Conservation (phyloP, 2,329 filamentous ascomycete genomes). For the Phaeosphaeriaceae sp. region DNA sequence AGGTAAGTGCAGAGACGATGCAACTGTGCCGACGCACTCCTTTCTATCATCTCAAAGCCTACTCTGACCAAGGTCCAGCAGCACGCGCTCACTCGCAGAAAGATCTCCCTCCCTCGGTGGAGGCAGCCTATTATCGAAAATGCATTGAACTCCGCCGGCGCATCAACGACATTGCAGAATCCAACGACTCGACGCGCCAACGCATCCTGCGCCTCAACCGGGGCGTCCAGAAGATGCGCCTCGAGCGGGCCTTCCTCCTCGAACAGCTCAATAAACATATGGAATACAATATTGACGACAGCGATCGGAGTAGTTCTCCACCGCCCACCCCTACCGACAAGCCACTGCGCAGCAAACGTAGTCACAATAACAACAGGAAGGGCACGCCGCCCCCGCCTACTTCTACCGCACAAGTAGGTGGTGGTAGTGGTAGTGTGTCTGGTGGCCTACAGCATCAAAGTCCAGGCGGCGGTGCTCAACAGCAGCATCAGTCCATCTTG, state of each 20-base stretch:
- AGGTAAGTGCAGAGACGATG: not conserved
- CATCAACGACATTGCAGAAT: slow-evolving; percentile 87
- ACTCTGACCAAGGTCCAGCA: slow-evolving; percentile 20
- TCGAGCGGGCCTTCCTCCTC: slow-evolving; percentile 73
- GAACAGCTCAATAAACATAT: slow-evolving; percentile 57
- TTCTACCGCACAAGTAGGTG: slow-evolving; percentile 2
- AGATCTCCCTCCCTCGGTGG: slow-evolving; percentile 81
- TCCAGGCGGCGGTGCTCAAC: slow-evolving; percentile 10
- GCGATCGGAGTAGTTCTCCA: slow-evolving; percentile 79
- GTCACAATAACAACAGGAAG: slow-evolving; percentile 62
- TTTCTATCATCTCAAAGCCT: not conserved
- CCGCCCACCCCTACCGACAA: slow-evolving; percentile 82
- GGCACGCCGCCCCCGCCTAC: slow-evolving; percentile 38
- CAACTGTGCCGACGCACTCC: not conserved
- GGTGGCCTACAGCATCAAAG: slow-evolving; percentile 4
- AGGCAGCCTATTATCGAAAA: slow-evolving; percentile 95
- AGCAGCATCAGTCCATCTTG: slow-evolving; percentile 26
- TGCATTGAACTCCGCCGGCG: slow-evolving; percentile 93
- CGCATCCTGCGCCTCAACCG: slow-evolving; percentile 81
- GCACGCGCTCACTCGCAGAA: slow-evolving; percentile 42
- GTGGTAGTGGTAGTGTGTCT: not conserved
- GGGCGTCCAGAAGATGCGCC: slow-evolving; percentile 87
- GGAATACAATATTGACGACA: slow-evolving; percentile 62
- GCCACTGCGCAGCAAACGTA: slow-evolving; percentile 75
- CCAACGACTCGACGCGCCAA: slow-evolving; percentile 82